Evolutionary conservation across 2,329 filamentous ascomycete genomes (phyloP).

Genomic region (Seiridium unicorne): DNA sequence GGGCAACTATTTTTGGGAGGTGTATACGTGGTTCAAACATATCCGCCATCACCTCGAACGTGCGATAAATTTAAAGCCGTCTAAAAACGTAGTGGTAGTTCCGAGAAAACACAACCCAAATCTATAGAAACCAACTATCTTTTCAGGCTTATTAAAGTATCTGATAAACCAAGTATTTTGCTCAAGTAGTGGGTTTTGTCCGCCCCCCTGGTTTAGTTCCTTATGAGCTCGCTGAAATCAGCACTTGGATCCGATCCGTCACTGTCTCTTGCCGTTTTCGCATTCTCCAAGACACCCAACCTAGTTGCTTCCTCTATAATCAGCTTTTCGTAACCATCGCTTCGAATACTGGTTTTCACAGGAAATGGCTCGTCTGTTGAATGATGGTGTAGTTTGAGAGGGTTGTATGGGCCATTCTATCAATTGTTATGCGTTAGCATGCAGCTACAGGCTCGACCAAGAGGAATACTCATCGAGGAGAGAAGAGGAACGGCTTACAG

Average conservation of each 20-base stretch:
- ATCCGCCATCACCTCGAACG: too few relatives aligned
- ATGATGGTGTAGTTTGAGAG: background rate
- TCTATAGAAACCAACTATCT: too few relatives aligned
- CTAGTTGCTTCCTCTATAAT: background rate
- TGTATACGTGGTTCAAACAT: too few relatives aligned
- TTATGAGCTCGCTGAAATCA: background rate
- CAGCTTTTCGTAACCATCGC: background rate
- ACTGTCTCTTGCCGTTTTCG: background rate
- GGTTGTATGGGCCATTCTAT: background rate
- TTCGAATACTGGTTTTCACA: background rate
- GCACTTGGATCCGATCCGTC: background rate
- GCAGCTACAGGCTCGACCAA: background rate
- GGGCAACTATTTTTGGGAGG: too few relatives aligned
- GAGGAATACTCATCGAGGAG: too few relatives aligned
- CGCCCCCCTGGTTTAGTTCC: background rate
- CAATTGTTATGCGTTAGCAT: background rate
- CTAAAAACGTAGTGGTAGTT: too few relatives aligned
- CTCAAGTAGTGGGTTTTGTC: too few relatives aligned
- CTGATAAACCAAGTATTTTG: too few relatives aligned
- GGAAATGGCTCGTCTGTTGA: background rate
- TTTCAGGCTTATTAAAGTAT: too few relatives aligned
- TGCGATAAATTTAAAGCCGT: too few relatives aligned
- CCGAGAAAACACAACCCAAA: too few relatives aligned
- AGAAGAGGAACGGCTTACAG: background rate
- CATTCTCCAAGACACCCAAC: background rate